A percentile compares a stretch with the other conserved stretches of the same genome.
These are phyloP conservation scores for Emericellopsis terricola DNA, from an alignment of 495 filamentous ascomycete genomes.

Conservation along the genomic window DNA sequence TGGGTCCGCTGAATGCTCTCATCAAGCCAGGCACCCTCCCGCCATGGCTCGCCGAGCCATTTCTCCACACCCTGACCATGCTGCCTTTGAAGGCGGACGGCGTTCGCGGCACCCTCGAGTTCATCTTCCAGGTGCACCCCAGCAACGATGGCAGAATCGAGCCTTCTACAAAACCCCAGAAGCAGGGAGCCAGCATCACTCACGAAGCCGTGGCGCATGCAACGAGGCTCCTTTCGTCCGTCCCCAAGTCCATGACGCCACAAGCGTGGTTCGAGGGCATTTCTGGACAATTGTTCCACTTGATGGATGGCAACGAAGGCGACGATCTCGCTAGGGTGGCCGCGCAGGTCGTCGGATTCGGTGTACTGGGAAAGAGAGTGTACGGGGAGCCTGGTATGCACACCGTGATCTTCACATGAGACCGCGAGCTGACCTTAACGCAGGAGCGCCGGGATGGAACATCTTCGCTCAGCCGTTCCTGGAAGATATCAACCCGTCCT, in stretches of 20 bases:
- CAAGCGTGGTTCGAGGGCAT: constrained; percentile 42
- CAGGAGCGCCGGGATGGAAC: constrained; percentile 48
- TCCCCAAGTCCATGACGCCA: constrained; percentile 38
- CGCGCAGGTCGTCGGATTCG: constrained; percentile 56
- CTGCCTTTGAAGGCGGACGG: constrained; percentile 49
- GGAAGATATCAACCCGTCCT: constrained; percentile 36
- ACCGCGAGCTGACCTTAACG: neutral
- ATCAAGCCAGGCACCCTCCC: constrained; percentile 23
- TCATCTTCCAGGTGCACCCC: constrained; percentile 44
- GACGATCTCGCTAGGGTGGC: constrained; percentile 46
- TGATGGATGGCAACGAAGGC: constrained; percentile 49
- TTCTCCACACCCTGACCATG: constrained; percentile 38
- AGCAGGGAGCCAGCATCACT: constrained; percentile 45
- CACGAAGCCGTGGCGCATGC: constrained; percentile 54
- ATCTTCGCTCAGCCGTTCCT: constrained; percentile 50
- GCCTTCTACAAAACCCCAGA: constrained; percentile 21
- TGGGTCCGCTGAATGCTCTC: constrained; percentile 27
- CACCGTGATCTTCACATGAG: neutral
- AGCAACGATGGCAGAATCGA: constrained; percentile 18
- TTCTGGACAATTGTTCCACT: constrained; percentile 43
- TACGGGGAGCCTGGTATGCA: constrained; percentile 46
- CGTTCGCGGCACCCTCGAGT: constrained; percentile 51
- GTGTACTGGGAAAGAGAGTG: constrained; percentile 46
- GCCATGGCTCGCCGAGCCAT: constrained; percentile 28
- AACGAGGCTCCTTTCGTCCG: constrained; percentile 40